Evolutionary conservation across 192 early-diverging fungal genomes (phyloP), one percentile per base, ranked within the genome.

Genomic region (Allomyces macrogynus): DNA sequence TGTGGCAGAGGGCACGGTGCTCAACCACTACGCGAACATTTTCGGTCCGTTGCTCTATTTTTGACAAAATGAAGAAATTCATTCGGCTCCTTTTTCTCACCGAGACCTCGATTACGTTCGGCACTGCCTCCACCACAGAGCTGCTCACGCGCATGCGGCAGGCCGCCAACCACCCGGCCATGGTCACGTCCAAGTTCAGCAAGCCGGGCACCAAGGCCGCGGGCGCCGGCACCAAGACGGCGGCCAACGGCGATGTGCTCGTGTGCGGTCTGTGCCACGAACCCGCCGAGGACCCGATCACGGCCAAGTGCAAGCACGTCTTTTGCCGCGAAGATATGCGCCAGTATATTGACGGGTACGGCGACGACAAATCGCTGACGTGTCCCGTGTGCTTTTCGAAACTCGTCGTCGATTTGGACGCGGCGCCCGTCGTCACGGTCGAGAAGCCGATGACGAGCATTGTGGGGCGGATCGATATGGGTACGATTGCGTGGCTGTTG

Each of bases 11-110:
- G 84, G 82, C 11, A 89, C 91, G 0, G 87, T 92, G 24, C 78
- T 93, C 60, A 93, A 93, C 72, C 88, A 94, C 76, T 97, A 94
- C 68, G 90, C 91, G 49, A 88, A 85, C 64, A 92, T 97, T 63
- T 93, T 97, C 72, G 32, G 32, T 40, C 3, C 8, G 32, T 7
- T 40, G 4, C 8, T 40, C 26, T 27, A 1, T 27, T 27, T 27
- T 27, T 4, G 32, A 40, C 32, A 0, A 8, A 7, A 8, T 8
- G 32, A 8, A 40, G 32, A 40, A 7, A 8, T 40, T 8, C 3
- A 2, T 40, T 40, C 32, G 0, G 7, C 7, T 8, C 32, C 3
- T 8, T 40, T 40, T 7, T 0, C 32, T 40, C 32, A 40, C 32
- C 32, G 32, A 40, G 32, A 40, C 7, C 32, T 27, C 26, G 26